These are phyloP conservation scores for Phanerochaete carnosa DNA, from an alignment of 768 basidiomycete genomes.

Conservation along the genomic window DNA sequence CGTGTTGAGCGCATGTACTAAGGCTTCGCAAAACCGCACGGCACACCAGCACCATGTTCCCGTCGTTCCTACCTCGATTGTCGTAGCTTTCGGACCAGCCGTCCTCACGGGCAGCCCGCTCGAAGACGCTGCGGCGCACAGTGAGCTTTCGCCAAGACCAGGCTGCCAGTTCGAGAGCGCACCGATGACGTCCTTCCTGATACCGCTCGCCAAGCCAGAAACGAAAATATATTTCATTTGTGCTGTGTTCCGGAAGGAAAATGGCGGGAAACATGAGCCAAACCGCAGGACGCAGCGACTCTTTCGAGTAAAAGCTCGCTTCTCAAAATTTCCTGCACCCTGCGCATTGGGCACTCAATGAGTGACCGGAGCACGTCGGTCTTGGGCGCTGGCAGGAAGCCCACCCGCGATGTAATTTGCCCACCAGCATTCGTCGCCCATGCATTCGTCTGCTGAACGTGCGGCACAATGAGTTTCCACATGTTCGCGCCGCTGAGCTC, in stretches of 20 bases:
- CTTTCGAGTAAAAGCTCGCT: neutral
- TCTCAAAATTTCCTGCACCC: conserved; percentile 1
- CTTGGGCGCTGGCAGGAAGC: too few species aligned
- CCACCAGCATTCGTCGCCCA: conserved; percentile 76
- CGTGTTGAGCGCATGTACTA: neutral
- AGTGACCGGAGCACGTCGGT: too few species aligned
- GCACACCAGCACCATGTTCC: conserved; percentile 92
- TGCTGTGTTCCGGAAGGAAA: too few species aligned
- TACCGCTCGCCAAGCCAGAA: conserved; percentile 96
- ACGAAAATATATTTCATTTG: conserved; percentile 69
- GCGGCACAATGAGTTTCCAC: too few species aligned
- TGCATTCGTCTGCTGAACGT: too few species aligned
- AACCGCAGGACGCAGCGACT: neutral
- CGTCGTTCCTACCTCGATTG: conserved; percentile 99
- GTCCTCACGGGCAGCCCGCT: conserved; percentile 99
- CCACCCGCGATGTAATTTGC: conserved; percentile 85
- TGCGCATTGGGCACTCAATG: too few species aligned
- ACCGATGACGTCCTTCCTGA: conserved; percentile 99
- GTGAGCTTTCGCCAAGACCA: conserved; percentile 15
- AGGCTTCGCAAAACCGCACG: neutral
- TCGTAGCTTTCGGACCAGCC: conserved; percentile 92
- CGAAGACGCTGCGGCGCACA: conserved; percentile 70
- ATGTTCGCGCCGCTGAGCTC: too few species aligned
- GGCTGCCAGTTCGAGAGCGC: too few species aligned
- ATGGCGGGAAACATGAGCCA: neutral